These are phyloP conservation scores for Clavaria fumosa DNA, from an alignment of 768 basidiomycete genomes.

Conservation along the genomic window DNA sequence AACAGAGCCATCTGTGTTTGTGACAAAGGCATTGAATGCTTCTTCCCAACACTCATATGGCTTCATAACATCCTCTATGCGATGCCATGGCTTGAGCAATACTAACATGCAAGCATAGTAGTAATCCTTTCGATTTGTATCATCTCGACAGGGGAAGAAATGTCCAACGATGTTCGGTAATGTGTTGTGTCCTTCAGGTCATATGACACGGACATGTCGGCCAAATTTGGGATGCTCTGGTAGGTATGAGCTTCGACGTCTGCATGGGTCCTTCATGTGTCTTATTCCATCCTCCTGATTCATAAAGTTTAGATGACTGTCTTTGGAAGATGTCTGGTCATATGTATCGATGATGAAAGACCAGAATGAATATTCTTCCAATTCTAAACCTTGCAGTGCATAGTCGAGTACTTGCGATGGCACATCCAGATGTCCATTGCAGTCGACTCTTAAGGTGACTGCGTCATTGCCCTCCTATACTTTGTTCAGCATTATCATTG, in stretches of 20 bases:
- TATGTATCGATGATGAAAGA: conserved; percentile 13
- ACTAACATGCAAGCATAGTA: conserved; percentile 9
- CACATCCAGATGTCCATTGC: no score
- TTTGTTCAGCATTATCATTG: not conserved
- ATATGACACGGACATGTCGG: not conserved
- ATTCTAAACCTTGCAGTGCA: conserved; percentile 8
- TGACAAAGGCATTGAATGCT: conserved; percentile 1
- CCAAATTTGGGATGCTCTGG: not conserved
- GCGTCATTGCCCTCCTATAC: not conserved
- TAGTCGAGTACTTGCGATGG: conserved; percentile 12
- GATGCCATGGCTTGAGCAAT: conserved; percentile 4
- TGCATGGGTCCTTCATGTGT: not conserved
- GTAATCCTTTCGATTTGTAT: conserved; percentile 5
- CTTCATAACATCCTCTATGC: not conserved
- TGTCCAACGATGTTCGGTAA: conserved; percentile 11
- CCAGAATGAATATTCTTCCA: conserved; percentile 7
- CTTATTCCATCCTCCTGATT: no score
- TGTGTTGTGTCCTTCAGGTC: not conserved
- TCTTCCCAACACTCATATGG: not conserved
- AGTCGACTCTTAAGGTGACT: not conserved
- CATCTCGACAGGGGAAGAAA: conserved; percentile 10
- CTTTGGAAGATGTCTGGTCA: conserved; percentile 4
- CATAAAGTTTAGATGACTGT: not conserved
- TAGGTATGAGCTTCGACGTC: not conserved
- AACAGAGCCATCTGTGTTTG: not conserved